Evolutionary conservation across 768 basidiomycete species (phyloP).

Genomic region (Krasilnikovozyma curviuscula): DNA sequence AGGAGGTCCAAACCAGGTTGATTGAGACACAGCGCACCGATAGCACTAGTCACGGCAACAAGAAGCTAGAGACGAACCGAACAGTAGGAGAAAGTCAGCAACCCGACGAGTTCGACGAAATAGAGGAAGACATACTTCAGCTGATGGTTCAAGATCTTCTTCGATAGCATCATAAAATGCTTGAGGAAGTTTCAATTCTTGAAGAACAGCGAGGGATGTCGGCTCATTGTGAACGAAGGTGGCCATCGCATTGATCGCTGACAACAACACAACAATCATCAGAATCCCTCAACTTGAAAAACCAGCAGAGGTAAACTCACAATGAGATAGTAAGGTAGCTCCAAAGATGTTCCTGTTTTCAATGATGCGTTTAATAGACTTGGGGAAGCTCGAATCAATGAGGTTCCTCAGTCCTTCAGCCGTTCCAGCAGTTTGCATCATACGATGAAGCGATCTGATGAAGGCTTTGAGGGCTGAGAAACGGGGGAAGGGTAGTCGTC

Average conservation of each 20-base stretch:
- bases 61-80: slow-evolving; percentile 45
- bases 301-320: slow-evolving; percentile 32
- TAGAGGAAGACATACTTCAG: slow-evolving; percentile 41
- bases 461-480: slow-evolving; percentile 74
- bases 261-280: background rate
- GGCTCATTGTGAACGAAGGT: slow-evolving; percentile 98
- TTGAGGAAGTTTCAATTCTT: slow-evolving; percentile 77
- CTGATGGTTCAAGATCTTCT: slow-evolving; percentile 60
- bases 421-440: slow-evolving; percentile 91
- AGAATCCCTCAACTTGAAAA: background rate
- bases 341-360: slow-evolving; percentile 67
- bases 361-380: slow-evolving; percentile 73
- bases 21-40: slow-evolving; percentile 91
- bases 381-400: slow-evolving; percentile 70
- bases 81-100: background rate
- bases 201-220: slow-evolving; percentile 75
- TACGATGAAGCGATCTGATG: slow-evolving; percentile 77
- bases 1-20: slow-evolving; percentile 69
- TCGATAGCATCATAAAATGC: slow-evolving; percentile 74
- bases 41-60: slow-evolving; percentile 79
- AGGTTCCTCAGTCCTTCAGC: slow-evolving; percentile 76
- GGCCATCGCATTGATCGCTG: slow-evolving; percentile 85
- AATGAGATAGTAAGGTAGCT: slow-evolving; percentile 61
- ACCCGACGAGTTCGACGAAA: background rate
- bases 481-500: slow-evolving; percentile 51